Conservation (phyloP, 2,329 filamentous ascomycete species). For the Calonectria honghensis region DNA sequence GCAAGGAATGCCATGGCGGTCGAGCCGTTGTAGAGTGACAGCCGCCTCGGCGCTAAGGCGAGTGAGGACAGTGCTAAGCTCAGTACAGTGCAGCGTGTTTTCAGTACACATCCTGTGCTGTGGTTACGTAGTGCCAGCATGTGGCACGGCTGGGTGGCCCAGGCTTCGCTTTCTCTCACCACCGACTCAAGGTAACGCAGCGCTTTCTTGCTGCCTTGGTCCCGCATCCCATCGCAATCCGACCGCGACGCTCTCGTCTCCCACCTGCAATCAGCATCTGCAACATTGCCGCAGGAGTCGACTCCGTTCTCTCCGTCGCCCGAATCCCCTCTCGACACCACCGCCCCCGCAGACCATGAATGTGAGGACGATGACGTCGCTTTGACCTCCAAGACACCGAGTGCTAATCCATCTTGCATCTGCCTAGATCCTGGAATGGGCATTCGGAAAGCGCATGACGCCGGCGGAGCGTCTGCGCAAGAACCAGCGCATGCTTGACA, state of each 20-base stretch:
- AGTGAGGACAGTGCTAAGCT: slow-evolving; percentile 30
- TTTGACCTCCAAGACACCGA: slow-evolving; percentile 41
- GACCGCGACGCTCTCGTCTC: slow-evolving; percentile 16
- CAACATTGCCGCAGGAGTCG: slow-evolving; percentile 2
- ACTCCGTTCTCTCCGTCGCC: slow-evolving; percentile 13
- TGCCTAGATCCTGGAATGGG: slow-evolving; percentile 94
- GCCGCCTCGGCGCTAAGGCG: slow-evolving; percentile 14
- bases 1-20: slow-evolving; percentile 17
- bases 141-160: slow-evolving; percentile 32
- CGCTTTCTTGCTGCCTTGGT: slow-evolving; percentile 48
- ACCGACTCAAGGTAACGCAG: slow-evolving; percentile 41
- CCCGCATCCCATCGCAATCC: slow-evolving; percentile 28
- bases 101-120: slow-evolving; percentile 16
- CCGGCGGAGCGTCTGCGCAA: slow-evolving; percentile 92
- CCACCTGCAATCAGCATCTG: not conserved
- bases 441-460: slow-evolving; percentile 99
- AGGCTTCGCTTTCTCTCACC: slow-evolving; percentile 45
- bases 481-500: slow-evolving; percentile 97
- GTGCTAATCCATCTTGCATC: slow-evolving; percentile 45
- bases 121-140: slow-evolving; percentile 47
- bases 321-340: slow-evolving; percentile 30
- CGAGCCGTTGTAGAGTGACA: slow-evolving; percentile 20
- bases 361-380: slow-evolving; percentile 52
- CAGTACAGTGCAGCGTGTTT: slow-evolving; percentile 31
- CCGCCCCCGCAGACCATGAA: slow-evolving; percentile 54